Evolutionary conservation across 1,139 yeast species (phyloP).

Genomic region (Taphrina pruni): DNA sequence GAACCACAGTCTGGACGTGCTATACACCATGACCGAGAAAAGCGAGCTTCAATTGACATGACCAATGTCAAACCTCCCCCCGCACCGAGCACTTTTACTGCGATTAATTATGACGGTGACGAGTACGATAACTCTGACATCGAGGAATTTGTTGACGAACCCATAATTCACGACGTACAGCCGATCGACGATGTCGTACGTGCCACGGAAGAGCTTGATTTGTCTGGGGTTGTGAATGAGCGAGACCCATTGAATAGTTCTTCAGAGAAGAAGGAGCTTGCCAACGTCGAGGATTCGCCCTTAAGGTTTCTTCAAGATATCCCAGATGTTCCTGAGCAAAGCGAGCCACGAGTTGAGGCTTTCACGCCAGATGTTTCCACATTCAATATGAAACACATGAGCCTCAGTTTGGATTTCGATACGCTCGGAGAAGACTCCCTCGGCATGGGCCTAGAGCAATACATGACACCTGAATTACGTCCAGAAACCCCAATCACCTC

Average conservation of each 20-base stretch:
- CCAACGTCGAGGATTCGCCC: neutral
- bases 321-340: neutral
- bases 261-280: neutral
- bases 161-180: conserved; percentile 11
- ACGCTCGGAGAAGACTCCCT: conserved; percentile 4
- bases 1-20: conserved; percentile 25
- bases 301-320: conserved; percentile 17
- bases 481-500: conserved; percentile 40
- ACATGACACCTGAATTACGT: conserved; percentile 37
- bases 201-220: neutral
- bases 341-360: neutral
- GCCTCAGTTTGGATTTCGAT: conserved; percentile 14
- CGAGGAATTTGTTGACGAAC: conserved; percentile 16
- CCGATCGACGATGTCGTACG: neutral
- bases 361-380: conserved; percentile 7
- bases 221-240: neutral
- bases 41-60: conserved; percentile 7
- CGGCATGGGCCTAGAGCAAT: conserved; percentile 32
- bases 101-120: conserved; percentile 38
- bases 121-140: conserved; percentile 34
- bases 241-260: neutral
- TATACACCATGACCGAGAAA: conserved; percentile 22
- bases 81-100: conserved; percentile 12
- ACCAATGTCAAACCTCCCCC: conserved; percentile 2
- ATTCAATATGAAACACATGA: conserved; percentile 16